Evolutionary conservation across 495 filamentous ascomycete species (phyloP).

Genomic region (Podospora didyma): DNA sequence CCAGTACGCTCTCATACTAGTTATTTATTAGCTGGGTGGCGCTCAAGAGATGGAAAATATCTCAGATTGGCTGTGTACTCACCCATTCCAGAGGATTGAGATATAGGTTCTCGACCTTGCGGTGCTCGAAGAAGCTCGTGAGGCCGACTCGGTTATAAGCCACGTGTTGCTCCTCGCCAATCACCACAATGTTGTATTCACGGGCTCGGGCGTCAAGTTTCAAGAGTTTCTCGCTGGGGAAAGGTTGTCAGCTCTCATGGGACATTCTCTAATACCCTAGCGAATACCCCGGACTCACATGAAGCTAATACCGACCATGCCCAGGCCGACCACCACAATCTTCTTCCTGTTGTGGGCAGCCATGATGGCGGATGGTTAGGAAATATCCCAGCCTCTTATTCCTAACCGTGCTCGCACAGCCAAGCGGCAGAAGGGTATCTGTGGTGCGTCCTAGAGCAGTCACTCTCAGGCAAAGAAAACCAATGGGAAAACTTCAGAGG

Average conservation of each 20-base stretch:
- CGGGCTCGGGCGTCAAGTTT: slow-evolving; percentile 74
- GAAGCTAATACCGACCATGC: slow-evolving; percentile 94
- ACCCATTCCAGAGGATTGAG: slow-evolving; percentile 90
- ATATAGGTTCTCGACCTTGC: slow-evolving; percentile 85
- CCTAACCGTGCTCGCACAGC: neutral
- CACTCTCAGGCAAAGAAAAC: too few species aligned
- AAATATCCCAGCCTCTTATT: neutral
- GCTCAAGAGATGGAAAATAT: neutral
- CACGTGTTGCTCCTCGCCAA: slow-evolving; percentile 88
- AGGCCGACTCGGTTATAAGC: slow-evolving; percentile 97
- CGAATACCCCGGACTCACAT: slow-evolving; percentile 63
- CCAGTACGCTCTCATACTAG: slow-evolving; percentile 43
- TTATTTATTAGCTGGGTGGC: too few species aligned
- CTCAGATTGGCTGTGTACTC: slow-evolving; percentile 18
- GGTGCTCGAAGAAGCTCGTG: slow-evolving; percentile 88
- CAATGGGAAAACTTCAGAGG: too few species aligned
- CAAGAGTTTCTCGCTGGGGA: slow-evolving; percentile 71
- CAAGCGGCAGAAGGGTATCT: too few species aligned
- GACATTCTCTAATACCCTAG: too few species aligned
- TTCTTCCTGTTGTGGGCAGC: slow-evolving; percentile 48
- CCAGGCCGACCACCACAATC: slow-evolving; percentile 84
- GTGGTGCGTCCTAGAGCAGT: too few species aligned
- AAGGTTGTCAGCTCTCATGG: neutral
- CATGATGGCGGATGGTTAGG: too few species aligned
- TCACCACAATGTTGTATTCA: slow-evolving; percentile 82